Base-by-base conservation (phyloP, 164 flowering plant genomes). In the Nelumbo lutea region DNA sequence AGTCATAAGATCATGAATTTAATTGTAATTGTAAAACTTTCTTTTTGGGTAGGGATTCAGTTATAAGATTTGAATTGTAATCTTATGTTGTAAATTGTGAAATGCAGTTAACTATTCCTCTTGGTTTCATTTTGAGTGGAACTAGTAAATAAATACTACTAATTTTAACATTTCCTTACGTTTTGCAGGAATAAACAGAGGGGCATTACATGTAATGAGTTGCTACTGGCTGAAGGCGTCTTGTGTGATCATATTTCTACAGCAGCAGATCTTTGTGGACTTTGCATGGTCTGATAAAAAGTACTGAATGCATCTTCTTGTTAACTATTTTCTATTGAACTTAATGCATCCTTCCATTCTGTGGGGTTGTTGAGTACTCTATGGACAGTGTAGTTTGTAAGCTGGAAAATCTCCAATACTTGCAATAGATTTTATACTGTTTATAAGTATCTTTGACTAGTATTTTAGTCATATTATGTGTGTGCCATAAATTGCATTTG, bases 151-250 rank as follows among this genome's bases (percentile, higher is more conserved):
- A 42, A 50, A 9, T 59, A 44, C 27, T 27, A 59, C 41, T 62
- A 42, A 53, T 9, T 40, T 67, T 27, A 43, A 3, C 66, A 7
- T 59, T 59, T 67, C 13, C 42, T n/a, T 47, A 27, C 48, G 52
- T 64, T 40, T 70, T 79, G 72, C 66, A 84, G 88, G 88, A 82
- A 50, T 77, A 75, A 27, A 80, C 57, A 77, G 47, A 57, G 65
- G 4, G 1, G 63, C 10, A 27, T 15, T 56, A 27, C 15, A 38
- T 46, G 52, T 38, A 0, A 41, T 68, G 75, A 8, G 64, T 46
- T 46, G 39, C n/a, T 3, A 60, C 62, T 15, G 40, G 61, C 13
- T 27, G 70, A 62, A 60, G 64, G 59, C 27, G 42, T 40, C 42
- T 27, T 27, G 38, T 58, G 55, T 51, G 61, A 65, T 59, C 68